These are phyloP conservation scores for Corymbia calophylla DNA, from an alignment of 441 rosid genomes.

Conservation along the genomic window DNA sequence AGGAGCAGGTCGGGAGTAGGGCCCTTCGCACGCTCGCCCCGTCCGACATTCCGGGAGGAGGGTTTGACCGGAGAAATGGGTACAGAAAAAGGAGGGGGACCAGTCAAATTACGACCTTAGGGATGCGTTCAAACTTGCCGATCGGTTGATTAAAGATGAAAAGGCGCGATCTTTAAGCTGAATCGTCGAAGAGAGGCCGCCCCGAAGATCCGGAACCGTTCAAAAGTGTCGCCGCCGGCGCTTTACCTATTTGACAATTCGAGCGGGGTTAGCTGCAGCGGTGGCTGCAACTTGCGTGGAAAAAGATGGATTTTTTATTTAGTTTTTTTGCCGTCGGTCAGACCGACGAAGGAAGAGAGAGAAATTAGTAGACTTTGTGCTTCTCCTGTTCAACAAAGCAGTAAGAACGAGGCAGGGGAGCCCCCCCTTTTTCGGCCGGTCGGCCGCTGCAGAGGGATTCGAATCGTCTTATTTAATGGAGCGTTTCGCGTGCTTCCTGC, in stretches of 20 bases:
- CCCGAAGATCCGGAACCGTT: neutral
- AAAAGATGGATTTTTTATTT: neutral
- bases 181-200: neutral
- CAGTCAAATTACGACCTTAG: neutral
- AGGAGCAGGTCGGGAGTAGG: no score
- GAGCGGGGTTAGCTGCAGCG: neutral
- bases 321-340: neutral
- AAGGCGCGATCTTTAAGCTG: neutral
- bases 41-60: neutral
- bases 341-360: neutral
- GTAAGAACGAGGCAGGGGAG: neutral
- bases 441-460: neutral
- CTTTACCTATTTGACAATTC: neutral
- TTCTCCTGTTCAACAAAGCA: neutral
- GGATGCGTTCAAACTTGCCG: neutral
- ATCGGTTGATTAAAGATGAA: neutral
- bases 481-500: neutral
- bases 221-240: neutral
- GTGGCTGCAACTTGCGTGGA: neutral
- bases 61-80: neutral
- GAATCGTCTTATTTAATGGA: neutral
- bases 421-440: neutral
- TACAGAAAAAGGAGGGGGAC: neutral
- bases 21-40: neutral
- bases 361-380: neutral